A percentile compares a stretch with the other conserved stretches of the same genome.
Conservation (phyloP, 2,329 filamentous ascomycete species). For the Monosporascus sp. region DNA sequence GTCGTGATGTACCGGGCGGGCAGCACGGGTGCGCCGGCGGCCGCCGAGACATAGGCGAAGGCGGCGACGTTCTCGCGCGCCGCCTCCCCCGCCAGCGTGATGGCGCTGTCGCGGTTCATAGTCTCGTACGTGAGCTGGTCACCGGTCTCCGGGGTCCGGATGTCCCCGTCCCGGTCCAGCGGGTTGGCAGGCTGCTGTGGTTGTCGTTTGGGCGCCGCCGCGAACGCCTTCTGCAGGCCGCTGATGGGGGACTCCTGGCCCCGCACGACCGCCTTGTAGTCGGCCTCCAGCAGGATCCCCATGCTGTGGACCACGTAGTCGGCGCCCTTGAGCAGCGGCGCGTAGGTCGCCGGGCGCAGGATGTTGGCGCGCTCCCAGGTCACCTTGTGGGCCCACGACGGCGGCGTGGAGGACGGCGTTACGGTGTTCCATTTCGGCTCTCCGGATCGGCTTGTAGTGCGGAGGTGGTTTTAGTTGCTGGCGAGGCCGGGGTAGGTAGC, state of each 20-base stretch:
- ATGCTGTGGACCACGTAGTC: slow-evolving; percentile 89
- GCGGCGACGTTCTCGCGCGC: slow-evolving; percentile 56
- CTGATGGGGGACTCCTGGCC: slow-evolving; percentile 77
- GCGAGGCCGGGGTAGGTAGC: neutral
- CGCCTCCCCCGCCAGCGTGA: slow-evolving; percentile 76
- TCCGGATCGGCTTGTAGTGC: slow-evolving; percentile 68
- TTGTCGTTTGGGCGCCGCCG: slow-evolving; percentile 39
- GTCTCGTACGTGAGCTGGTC: slow-evolving; percentile 89
- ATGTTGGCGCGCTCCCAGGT: slow-evolving; percentile 87
- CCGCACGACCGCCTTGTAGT: slow-evolving; percentile 89
- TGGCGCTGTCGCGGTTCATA: slow-evolving; percentile 90
- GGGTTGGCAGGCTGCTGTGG: slow-evolving; percentile 58
- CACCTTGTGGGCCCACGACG: slow-evolving; percentile 76
- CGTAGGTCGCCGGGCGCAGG: slow-evolving; percentile 75
- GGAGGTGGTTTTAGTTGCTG: slow-evolving; percentile 5
- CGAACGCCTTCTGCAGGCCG: slow-evolving; percentile 76
- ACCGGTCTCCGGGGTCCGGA: slow-evolving; percentile 61
- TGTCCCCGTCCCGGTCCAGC: slow-evolving; percentile 54
- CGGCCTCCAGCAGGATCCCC: slow-evolving; percentile 92
- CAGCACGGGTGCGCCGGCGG: slow-evolving; percentile 77
- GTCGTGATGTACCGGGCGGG: slow-evolving; percentile 83
- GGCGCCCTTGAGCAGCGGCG: slow-evolving; percentile 66
- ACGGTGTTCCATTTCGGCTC: slow-evolving; percentile 80
- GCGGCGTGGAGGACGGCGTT: slow-evolving; percentile 63
- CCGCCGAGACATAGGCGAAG: slow-evolving; percentile 87